phyloP scores from a whole-genome alignment of 202 grass and related monocot genomes.

The Zoysia matrella region DNA sequence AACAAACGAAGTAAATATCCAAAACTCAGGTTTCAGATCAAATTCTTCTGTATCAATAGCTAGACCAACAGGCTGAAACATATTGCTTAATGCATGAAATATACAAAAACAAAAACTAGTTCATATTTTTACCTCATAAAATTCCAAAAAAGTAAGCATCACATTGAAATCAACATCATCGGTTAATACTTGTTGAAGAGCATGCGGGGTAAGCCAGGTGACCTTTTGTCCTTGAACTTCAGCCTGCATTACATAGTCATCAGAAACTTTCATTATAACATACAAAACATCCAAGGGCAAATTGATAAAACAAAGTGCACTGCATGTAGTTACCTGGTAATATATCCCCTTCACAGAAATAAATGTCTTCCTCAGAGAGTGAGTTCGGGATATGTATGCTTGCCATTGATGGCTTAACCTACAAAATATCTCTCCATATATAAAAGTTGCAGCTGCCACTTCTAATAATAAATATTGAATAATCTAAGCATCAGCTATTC shows the following conservation, averaged over 20 bases:
- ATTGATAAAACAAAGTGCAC: background rate
- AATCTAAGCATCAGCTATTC: background rate
- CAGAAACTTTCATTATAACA: conserved; percentile 24
- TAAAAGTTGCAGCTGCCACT: background rate
- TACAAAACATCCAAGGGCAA: background rate
- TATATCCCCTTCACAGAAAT: conserved; percentile 99
- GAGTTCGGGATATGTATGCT: conserved; percentile 91
- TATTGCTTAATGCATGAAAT: conserved; percentile 13
- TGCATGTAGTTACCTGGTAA: conserved; percentile 67
- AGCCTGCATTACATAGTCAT: conserved; percentile 61
- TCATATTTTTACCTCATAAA: conserved; percentile 76
- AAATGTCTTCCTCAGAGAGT: conserved; percentile 89
- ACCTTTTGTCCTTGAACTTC: conserved; percentile 98
- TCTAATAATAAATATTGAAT: background rate
- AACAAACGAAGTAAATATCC: background rate
- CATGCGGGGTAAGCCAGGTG: conserved; percentile 96
- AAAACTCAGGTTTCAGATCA: background rate
- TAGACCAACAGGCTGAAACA: background rate
- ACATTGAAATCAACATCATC: conserved; percentile 97
- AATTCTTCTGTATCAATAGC: background rate
- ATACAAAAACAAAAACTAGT: conserved; percentile 25
- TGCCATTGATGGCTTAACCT: conserved; percentile 99
- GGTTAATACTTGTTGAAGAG: conserved; percentile 92
- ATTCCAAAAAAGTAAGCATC: conserved; percentile 98
- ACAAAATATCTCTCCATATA: conserved; percentile 32